These are phyloP conservation scores for Cryphonectria nitschkei DNA, from an alignment of 2,329 filamentous ascomycete genomes.

Conservation along the genomic window DNA sequence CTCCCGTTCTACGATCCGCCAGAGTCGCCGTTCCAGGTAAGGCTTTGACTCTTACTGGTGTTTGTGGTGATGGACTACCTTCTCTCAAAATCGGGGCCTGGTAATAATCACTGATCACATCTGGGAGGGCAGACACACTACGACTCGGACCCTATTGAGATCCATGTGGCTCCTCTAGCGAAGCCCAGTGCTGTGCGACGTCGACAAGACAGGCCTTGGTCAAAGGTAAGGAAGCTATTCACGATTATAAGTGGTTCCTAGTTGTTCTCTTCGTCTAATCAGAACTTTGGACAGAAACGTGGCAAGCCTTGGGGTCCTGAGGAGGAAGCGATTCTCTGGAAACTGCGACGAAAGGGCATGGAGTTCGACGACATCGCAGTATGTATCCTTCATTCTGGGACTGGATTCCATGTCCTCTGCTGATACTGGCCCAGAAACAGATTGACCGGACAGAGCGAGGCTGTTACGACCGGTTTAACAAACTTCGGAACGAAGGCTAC, in stretches of 20 bases:
- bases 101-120: not conserved
- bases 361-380: slow-evolving; percentile 27
- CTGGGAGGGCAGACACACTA: not conserved
- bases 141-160: slow-evolving; percentile 9
- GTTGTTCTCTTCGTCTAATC: too few species aligned
- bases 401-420: fast-evolving
- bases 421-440: slow-evolving; percentile 4
- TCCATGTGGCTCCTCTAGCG: not conserved
- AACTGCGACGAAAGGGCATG: slow-evolving; percentile 24
- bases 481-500: slow-evolving; percentile 25
- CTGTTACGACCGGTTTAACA: slow-evolving; percentile 29
- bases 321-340: slow-evolving; percentile 28
- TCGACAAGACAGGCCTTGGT: slow-evolving; percentile 25
- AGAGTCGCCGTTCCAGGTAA: not conserved
- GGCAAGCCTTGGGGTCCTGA: slow-evolving; percentile 27
- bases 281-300: slow-evolving; percentile 17
- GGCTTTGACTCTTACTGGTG: not conserved
- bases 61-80: not conserved
- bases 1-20: slow-evolving; percentile 23
- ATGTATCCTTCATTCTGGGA: not conserved
- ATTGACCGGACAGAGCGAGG: slow-evolving; percentile 28
- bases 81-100: not conserved
- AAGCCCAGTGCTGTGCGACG: slow-evolving; percentile 1
- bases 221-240: slow-evolving; percentile 14
- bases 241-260: not conserved